A percentile compares a stretch with the other conserved stretches of the same genome.
Conservation (phyloP, 805 yeast species). For the Maudiozyma serrabonitensis region DNA sequence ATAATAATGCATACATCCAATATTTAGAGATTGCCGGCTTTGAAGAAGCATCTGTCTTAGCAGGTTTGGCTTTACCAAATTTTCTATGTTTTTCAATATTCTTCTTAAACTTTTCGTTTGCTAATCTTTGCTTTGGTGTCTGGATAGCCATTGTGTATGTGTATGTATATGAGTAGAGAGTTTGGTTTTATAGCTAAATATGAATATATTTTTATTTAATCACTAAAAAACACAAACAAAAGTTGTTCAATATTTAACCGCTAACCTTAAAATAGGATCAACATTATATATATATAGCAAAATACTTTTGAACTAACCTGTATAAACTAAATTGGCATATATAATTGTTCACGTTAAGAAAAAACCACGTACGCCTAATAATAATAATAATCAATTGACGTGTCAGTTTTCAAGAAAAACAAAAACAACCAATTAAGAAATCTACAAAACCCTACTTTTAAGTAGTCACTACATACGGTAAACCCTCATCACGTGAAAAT, state of each 20-base stretch:
- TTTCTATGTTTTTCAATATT: conserved; percentile 47
- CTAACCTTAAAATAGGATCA: too few relatives aligned
- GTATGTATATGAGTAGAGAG: neutral
- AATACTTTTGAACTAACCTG: too few relatives aligned
- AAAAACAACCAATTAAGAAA: neutral
- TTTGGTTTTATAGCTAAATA: neutral
- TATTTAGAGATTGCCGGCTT: conserved; percentile 48
- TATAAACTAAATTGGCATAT: too few relatives aligned
- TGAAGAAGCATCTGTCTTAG: conserved; percentile 27
- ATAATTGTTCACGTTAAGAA: too few relatives aligned
- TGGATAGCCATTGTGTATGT: conserved; percentile 46
- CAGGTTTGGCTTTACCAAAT: conserved; percentile 60
- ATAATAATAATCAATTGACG: neutral
- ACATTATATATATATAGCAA: too few relatives aligned
- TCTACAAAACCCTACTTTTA: too few relatives aligned
- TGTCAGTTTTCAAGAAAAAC: neutral
- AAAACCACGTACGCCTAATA: neutral
- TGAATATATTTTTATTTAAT: too few relatives aligned
- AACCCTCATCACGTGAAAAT: too few relatives aligned
- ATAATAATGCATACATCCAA: conserved; percentile 55
- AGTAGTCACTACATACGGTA: too few relatives aligned
- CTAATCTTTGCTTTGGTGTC: conserved; percentile 79
- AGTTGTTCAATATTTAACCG: too few relatives aligned
- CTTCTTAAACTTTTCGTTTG: conserved; percentile 77
- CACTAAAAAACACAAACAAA: too few relatives aligned